These are phyloP conservation scores for Cylindrodendrum hubeiense DNA, from an alignment of 2,329 filamentous ascomycete species.

Conservation along the genomic window DNA sequence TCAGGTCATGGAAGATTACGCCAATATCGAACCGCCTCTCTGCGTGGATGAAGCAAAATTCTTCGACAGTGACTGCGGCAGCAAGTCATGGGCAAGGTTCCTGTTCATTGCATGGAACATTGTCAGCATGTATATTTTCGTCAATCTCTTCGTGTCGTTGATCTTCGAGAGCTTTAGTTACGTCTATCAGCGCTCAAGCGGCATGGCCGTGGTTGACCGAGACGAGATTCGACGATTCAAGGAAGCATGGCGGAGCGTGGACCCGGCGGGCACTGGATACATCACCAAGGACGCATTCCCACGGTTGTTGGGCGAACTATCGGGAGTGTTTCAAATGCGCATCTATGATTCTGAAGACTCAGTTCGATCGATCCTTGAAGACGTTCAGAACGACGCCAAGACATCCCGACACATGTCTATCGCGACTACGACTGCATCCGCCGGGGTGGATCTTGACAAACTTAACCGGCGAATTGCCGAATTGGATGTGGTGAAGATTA, in stretches of 20 bases:
- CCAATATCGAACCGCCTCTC: slow-evolving; percentile 80
- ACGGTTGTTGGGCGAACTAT: slow-evolving; percentile 88
- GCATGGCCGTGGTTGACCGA: slow-evolving; percentile 88
- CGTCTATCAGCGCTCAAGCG: slow-evolving; percentile 95
- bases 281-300: slow-evolving; percentile 93
- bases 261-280: slow-evolving; percentile 90
- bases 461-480: slow-evolving; percentile 79
- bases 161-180: slow-evolving; percentile 99
- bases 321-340: slow-evolving; percentile 96
- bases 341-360: slow-evolving; percentile 95
- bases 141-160: slow-evolving; percentile 96
- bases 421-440: slow-evolving; percentile 62
- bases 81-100: slow-evolving; percentile 85
- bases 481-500: slow-evolving; percentile 82
- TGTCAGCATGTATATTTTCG: slow-evolving; percentile 99
- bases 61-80: slow-evolving; percentile 93
- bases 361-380: slow-evolving; percentile 86
- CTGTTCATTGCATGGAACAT: slow-evolving; percentile 99
- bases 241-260: slow-evolving; percentile 96
- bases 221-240: slow-evolving; percentile 98
- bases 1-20: slow-evolving; percentile 95
- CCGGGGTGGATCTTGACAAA: slow-evolving; percentile 78
- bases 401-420: slow-evolving; percentile 67
- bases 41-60: slow-evolving; percentile 82
- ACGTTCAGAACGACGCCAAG: slow-evolving; percentile 74